Evolutionary conservation across 495 filamentous ascomycete genomes (phyloP).

Genomic region (Podospora pseudopauciseta): DNA sequence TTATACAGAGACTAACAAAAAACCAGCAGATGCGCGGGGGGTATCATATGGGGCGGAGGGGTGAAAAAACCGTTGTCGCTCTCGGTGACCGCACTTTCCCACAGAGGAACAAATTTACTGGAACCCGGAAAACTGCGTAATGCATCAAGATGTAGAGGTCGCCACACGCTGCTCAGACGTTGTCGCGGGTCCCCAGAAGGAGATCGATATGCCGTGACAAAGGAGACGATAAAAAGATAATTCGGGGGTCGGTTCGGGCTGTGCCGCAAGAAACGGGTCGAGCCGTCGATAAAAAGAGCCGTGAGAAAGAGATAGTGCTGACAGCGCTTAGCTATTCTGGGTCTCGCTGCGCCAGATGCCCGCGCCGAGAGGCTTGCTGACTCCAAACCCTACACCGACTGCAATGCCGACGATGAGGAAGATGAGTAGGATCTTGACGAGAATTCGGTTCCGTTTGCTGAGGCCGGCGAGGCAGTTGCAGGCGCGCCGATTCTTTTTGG

Average conservation of each 20-base stretch:
- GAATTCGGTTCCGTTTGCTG: slow-evolving; percentile 47
- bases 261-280: slow-evolving; percentile 5
- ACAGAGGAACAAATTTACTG: neutral
- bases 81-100: slow-evolving; percentile 4
- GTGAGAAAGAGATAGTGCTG: neutral
- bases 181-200: neutral
- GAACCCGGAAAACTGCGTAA: neutral
- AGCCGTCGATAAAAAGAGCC: neutral
- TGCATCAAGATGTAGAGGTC: neutral
- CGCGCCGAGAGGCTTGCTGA: slow-evolving; percentile 50
- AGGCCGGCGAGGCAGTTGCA: slow-evolving; percentile 44
- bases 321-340: slow-evolving; percentile 24
- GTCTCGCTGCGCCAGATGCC: slow-evolving; percentile 42
- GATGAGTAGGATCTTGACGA: slow-evolving; percentile 41
- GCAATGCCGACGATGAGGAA: slow-evolving; percentile 45
- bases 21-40: slow-evolving; percentile 8
- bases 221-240: slow-evolving; percentile 2
- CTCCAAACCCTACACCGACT: slow-evolving; percentile 46
- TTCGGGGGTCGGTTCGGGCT: neutral
- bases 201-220: slow-evolving; percentile 8
- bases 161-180: neutral
- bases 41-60: neutral
- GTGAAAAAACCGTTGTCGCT: neutral
- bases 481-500: slow-evolving; percentile 42
- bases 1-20: slow-evolving; percentile 9